Base-by-base conservation (phyloP, 1,284 basidiomycete genomes). In the Phellopilus nigrolimitatus region DNA sequence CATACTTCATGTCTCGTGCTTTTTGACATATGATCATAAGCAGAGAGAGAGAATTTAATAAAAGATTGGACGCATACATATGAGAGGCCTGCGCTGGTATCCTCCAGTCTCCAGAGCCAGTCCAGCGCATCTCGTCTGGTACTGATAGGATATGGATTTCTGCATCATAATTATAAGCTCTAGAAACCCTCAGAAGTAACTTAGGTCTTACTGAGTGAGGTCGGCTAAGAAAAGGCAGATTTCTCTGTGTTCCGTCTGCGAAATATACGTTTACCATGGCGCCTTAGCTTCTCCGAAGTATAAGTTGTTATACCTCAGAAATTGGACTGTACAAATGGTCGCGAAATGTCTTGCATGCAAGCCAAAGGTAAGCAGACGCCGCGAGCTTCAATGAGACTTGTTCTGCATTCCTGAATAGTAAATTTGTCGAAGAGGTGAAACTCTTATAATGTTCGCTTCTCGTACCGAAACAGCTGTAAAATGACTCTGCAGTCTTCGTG, bases 401-500 rank as follows among this genome's bases (percentile, higher is more conserved):
- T 9, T 39, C 21, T 19, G 46, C 37, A 43, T 38, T 34, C 13
- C 46, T 53, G 22, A 22, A 13, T 3, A 34, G 22, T 13, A 28
- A 34, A 27, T 10, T n/a, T 2, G 15, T 19, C 21, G 31, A 42
- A 48, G n/a, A 42, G 21, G 7, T n/a, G n/a, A n/a, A n/a, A n/a
- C n/a, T 13, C n/a, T 13, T 13, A 25, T 21, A 25, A 21, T 33
- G 21, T 31, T 36, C 38, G 49, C 51, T 31, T 25, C n/a, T n/a
- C n/a, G n/a, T n/a, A n/a, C n/a, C n/a, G n/a, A n/a, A 46, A 19
- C n/a, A 42, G 19, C 19, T 31, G 15, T n/a, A 44, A 22, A 31
- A 49, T 43, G 3, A 43, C n/a, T 44, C 51, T 28, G 34, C 51
- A 53, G 33, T 53, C 51, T 24, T 53, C 51, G 15, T 49, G 15